Evolutionary conservation across 768 basidiomycete genomes (phyloP), one percentile per base, ranked within the genome.

Genomic region (Hypholoma sublateritium): DNA sequence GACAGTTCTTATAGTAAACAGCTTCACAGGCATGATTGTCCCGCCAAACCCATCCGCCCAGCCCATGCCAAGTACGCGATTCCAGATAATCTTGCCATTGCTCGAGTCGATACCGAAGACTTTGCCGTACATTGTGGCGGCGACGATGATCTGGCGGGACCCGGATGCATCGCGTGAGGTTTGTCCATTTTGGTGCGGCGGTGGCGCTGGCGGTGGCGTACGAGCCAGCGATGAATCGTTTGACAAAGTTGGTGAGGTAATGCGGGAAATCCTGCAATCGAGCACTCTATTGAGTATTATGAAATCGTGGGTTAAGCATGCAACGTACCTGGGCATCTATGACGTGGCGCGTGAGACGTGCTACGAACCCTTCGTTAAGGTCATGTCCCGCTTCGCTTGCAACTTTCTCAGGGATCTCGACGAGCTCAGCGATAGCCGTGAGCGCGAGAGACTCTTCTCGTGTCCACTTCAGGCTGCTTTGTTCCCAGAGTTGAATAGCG

Each of bases 41-140:
- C 80, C 88, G 16, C 86, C 88, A 21, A 84, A 70, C 32, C 73
- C 65, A 5, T 74, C 77, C 0, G 84, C 85, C 81, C 83, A 87
- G 2, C 88, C 89, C 25, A 89, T 75, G 0, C 91, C 90, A 1
- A 96, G 76, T 2, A 91, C 74, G 9, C 85, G 83, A 60, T 82
- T 87, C 95, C 95, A 98, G 1, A 96, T 65, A 28, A 93, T 77
- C 1, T 80, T 74, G 0, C 95, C 95, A 43, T 78, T 89, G 9
- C 84, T 81, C 1, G 91, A 88, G 63, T 97, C 93, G 42, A 98
- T 71, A 0, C 86, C 95, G 64, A 86, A 93, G 0, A 95, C 61
- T 64, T 92, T 93, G 2, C 93, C 93, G 25, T 80, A 76, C 0
- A 75, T 62, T 3, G 90, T 93, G 0, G 86, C 89, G 6, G 77